Conservation (phyloP, 352 stramenopile genomes). For the Peronospora destructor region DNA sequence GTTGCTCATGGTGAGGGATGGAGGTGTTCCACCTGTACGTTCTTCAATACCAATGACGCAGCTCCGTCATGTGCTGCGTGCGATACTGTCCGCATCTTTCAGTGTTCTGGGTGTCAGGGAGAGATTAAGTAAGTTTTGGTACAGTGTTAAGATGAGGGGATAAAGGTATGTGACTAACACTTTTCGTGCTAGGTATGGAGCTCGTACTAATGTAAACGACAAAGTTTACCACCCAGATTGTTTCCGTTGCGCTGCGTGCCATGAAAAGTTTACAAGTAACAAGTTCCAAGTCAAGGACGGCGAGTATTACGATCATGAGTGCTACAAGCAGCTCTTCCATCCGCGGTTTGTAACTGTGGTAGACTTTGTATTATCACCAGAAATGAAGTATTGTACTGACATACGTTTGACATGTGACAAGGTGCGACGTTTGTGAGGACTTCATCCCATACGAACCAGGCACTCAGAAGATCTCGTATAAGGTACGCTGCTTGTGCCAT, state of each 20-base stretch:
- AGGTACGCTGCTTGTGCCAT: constrained; percentile 19
- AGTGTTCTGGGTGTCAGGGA: constrained; percentile 22
- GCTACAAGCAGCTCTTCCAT: constrained; percentile 59
- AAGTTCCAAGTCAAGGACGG: constrained; percentile 50
- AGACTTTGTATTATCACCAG: neutral
- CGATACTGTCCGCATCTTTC: constrained; percentile 22
- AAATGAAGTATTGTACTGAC: constrained; percentile 3
- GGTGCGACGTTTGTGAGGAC: constrained; percentile 57
- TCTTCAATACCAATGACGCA: constrained; percentile 27
- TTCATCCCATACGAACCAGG: constrained; percentile 44
- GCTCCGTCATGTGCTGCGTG: constrained; percentile 21
- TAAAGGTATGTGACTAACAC: neutral
- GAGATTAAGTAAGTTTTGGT: constrained; percentile 26
- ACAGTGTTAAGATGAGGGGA: neutral
- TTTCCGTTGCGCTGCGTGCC: constrained; percentile 42
- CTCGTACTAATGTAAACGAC: constrained; percentile 33
- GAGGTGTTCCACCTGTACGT: constrained; percentile 34
- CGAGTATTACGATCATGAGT: constrained; percentile 61
- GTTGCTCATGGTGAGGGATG: constrained; percentile 13
- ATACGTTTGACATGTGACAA: constrained; percentile 7
- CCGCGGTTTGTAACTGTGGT: constrained; percentile 29
- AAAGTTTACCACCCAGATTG: constrained; percentile 43
- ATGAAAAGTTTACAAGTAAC: constrained; percentile 29
- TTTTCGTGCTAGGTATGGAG: constrained; percentile 18
- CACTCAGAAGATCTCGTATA: constrained; percentile 49